Evolutionary conservation across 2,329 filamentous ascomycete species (phyloP).

Genomic region (Coniochaeta ligniaria): DNA sequence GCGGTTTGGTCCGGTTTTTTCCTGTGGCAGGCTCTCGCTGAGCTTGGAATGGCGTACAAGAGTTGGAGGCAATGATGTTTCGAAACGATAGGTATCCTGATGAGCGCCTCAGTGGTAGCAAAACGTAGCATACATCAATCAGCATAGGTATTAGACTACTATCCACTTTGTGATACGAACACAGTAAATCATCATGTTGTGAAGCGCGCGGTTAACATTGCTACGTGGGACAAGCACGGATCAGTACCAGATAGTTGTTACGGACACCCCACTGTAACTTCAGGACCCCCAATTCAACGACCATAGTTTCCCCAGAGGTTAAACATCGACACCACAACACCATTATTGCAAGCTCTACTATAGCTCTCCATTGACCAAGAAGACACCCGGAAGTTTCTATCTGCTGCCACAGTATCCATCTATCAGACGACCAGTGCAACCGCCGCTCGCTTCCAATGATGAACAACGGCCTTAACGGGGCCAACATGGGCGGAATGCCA

Average conservation of each 20-base stretch:
- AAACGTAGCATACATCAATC: neutral
- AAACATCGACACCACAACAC: neutral
- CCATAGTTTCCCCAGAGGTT: neutral
- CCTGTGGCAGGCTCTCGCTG: neutral
- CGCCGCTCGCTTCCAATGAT: conserved; percentile 17
- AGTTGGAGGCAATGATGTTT: neutral
- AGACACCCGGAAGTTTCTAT: too few relatives aligned
- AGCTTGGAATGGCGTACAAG: neutral
- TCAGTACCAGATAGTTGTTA: neutral
- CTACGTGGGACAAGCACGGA: too few relatives aligned
- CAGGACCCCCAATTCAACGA: neutral
- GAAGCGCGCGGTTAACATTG: neutral
- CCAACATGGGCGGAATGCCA: conserved; percentile 36
- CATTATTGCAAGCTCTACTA: neutral
- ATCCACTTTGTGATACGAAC: too few relatives aligned
- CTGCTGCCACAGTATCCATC: too few relatives aligned
- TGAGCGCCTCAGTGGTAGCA: neutral
- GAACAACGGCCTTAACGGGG: conserved; percentile 46
- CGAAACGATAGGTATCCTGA: neutral
- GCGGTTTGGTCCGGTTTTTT: neutral
- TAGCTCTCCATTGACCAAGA: too few relatives aligned
- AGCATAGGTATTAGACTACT: too few relatives aligned
- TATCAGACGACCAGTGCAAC: too few relatives aligned
- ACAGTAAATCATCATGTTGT: neutral
- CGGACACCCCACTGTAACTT: neutral